Base-by-base conservation (phyloP, 1,284 basidiomycete genomes). In the Microbotryum intermedium region DNA sequence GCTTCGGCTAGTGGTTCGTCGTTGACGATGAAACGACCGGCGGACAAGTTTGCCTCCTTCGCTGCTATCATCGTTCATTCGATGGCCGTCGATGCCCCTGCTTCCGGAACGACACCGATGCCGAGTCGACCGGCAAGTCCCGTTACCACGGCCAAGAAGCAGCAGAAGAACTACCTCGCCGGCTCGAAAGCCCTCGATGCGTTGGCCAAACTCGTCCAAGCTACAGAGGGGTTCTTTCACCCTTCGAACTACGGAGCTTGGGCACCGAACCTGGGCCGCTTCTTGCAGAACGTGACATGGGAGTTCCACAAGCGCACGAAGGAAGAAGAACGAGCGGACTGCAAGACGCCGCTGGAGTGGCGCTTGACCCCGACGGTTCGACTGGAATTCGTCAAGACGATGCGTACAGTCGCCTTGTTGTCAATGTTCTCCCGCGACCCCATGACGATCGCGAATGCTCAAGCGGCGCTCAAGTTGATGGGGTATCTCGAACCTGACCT, bases 151-250 rank as follows among this genome's bases (percentile, higher is more conserved):
- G 34, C 28, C 16, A 55, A 57, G 50, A 65, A 66, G 57, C 65
- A 39, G 10, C 34, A 72, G 50, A 72, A 71, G 47, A 76, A 74
- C 28, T 92, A 83, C 74, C 77, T 91, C 34, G 93, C 84, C 0
- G 94, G 95, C 9, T 92, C 87, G 6, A 87, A 83, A 71, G 90
- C 93, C 20, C 79, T 99, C 62, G 90, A 95, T 69, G 86, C 90
- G 26, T 78, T 98, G 28, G 87, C 90, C 67, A 85, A 85, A 69
- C 78, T 98, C 49, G 83, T 98, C 58, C 94, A 90, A 16, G 93
- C 90, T 64, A 90, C 88, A 7, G 95, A 99, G 73, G 86, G 84
- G 0, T 93, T 86, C 77, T 95, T 94, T 74, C 91, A 95, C 74
- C 77, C 77, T 0, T 74, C 73, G 50, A 79, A 79, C 67, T 73